Evolutionary conservation across 345 rosid genomes (phyloP).

Genomic region (Eucalyptus erythrocorys): DNA sequence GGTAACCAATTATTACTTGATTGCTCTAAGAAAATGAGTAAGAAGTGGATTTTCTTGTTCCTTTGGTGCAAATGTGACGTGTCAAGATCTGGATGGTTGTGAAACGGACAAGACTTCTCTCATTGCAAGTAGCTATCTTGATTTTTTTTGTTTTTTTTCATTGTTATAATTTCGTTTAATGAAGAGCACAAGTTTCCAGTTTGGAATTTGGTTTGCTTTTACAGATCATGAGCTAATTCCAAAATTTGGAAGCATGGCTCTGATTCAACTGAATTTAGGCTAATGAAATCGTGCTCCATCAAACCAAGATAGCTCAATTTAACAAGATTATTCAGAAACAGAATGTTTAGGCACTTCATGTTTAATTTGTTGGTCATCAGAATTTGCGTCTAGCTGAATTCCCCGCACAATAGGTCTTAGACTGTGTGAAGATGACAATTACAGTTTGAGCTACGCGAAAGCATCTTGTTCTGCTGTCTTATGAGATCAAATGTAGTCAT

Average conservation of each 20-base stretch:
- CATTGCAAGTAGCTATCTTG: constrained; percentile 17
- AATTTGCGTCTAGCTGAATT: neutral
- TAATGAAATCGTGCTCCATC: no score
- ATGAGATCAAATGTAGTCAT: neutral
- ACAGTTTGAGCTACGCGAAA: neutral
- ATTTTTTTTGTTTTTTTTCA: no score
- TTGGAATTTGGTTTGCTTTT: neutral
- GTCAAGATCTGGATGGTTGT: constrained; percentile 26
- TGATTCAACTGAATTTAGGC: no score
- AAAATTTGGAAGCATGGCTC: no score
- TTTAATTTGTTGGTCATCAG: neutral
- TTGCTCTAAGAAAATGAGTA: neutral
- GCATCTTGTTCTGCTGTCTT: neutral
- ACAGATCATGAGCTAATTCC: no score
- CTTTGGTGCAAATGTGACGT: constrained; percentile 10
- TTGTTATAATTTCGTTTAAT: neutral
- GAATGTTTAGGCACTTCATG: neutral
- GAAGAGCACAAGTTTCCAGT: neutral
- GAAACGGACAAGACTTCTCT: constrained; percentile 14
- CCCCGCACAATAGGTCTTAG: neutral
- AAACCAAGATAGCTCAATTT: no score
- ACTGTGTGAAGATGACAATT: no score
- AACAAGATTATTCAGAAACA: neutral
- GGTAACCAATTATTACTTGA: no score
- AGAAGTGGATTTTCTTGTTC: neutral